Evolutionary conservation across 371 early-diverging fungal species (phyloP).

Genomic region (Mortierella sp.): DNA sequence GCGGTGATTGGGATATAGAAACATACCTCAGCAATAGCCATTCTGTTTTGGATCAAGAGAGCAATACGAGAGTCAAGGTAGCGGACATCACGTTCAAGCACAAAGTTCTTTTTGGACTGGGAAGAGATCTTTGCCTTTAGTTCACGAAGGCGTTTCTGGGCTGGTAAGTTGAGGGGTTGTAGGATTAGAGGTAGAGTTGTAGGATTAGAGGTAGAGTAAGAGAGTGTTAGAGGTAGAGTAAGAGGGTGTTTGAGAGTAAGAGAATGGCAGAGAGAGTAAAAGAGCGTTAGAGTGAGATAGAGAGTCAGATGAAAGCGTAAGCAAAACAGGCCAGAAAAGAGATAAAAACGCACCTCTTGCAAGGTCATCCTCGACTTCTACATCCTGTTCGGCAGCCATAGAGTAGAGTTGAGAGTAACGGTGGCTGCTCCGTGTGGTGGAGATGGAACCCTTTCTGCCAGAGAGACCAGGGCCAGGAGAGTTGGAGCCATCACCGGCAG

Average conservation of each 20-base stretch:
- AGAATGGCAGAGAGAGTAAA: too few relatives aligned
- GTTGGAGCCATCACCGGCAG: conserved; percentile 21
- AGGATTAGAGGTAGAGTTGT: background rate
- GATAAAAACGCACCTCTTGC: conserved; percentile 69
- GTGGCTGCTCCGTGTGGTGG: conserved; percentile 57
- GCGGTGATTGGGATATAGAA: background rate
- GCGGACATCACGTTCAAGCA: conserved; percentile 94
- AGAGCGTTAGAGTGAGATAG: too few relatives aligned
- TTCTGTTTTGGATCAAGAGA: conserved; percentile 92
- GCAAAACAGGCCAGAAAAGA: background rate
- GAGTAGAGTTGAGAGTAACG: conserved; percentile 93
- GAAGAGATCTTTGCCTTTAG: conserved; percentile 90
- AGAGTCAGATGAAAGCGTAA: background rate
- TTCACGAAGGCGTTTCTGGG: conserved; percentile 88
- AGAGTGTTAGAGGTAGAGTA: too few relatives aligned
- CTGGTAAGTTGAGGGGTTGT: conserved; percentile 56
- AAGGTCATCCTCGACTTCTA: conserved; percentile 94
- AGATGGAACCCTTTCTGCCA: conserved; percentile 54
- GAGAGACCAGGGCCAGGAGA: conserved; percentile 33
- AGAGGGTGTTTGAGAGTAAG: too few relatives aligned
- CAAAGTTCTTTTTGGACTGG: conserved; percentile 96
- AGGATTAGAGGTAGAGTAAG: too few relatives aligned
- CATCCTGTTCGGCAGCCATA: conserved; percentile 94
- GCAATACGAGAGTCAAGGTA: conserved; percentile 95
- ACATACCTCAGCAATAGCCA: conserved; percentile 87